Percentiles rank a stretch among this genome's conserved stretches.
Evolutionary conservation across 352 stramenopile species (phyloP).

Genomic region (Globisporangium parvum): DNA sequence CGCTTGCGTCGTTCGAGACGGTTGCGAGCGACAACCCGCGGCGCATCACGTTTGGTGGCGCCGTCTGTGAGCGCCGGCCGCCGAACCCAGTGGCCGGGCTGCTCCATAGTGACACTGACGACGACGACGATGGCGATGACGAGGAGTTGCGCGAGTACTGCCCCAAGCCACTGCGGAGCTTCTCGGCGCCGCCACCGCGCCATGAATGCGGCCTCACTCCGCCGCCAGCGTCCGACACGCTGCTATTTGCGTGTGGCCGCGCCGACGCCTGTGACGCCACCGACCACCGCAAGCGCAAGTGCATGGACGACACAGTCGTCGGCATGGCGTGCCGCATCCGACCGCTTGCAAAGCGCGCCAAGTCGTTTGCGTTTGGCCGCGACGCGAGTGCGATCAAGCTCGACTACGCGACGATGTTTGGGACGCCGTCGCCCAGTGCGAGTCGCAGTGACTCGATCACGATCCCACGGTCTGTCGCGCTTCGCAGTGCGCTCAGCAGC

Average conservation of each 20-base stretch:
- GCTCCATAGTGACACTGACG: constrained; percentile 6
- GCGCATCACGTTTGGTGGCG: constrained; percentile 9
- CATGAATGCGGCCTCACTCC: background rate
- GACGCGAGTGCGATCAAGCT: constrained; percentile 16
- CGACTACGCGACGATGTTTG: constrained; percentile 10
- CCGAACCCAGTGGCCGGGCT: constrained; percentile 14
- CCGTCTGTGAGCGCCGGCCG: constrained; percentile 1
- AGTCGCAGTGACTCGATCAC: constrained; percentile 40
- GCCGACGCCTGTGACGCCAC: constrained; percentile 24
- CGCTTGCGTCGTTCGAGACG: constrained; percentile 11
- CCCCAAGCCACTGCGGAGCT: constrained; percentile 3
- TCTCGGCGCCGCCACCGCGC: constrained; percentile 8
- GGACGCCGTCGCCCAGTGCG: background rate
- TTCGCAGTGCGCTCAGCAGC: constrained; percentile 4
- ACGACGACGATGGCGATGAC: constrained; percentile 6
- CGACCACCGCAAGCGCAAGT: constrained; percentile 53
- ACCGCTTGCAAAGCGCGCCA: constrained; percentile 46
- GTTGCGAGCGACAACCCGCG: background rate
- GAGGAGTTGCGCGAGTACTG: constrained; percentile 4
- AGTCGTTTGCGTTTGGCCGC: constrained; percentile 34
- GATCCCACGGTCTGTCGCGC: constrained; percentile 27
- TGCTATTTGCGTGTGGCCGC: constrained; percentile 8
- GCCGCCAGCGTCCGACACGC: background rate
- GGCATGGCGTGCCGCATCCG: constrained; percentile 30
- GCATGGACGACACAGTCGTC: constrained; percentile 24